These are phyloP conservation scores for Pythium folliculosum DNA, from an alignment of 352 stramenopile species.

Conservation along the genomic window DNA sequence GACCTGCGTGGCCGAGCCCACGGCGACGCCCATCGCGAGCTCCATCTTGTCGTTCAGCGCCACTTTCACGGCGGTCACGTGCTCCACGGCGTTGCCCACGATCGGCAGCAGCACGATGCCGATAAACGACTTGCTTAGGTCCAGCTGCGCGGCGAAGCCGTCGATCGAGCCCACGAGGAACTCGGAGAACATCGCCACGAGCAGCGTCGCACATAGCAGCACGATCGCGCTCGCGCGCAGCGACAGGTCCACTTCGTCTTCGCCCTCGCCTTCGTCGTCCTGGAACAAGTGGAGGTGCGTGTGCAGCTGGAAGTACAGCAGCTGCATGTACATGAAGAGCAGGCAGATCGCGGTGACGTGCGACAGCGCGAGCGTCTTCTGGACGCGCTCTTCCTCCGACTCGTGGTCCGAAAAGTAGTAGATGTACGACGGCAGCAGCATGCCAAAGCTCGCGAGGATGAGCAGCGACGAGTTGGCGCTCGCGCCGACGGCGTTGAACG, in stretches of 20 bases:
- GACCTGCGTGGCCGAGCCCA: constrained; percentile 97
- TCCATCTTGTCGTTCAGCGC: constrained; percentile 99
- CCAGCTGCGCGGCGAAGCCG: constrained; percentile 62
- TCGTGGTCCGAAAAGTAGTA: constrained; percentile 86
- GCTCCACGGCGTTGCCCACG: constrained; percentile 98
- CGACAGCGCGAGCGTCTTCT: constrained; percentile 76
- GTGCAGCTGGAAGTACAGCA: constrained; percentile 96
- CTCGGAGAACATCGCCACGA: constrained; percentile 94
- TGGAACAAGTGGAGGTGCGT: constrained; percentile 95
- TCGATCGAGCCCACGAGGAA: constrained; percentile 89
- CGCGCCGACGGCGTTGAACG: constrained; percentile 92
- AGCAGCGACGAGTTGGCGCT: constrained; percentile 95
- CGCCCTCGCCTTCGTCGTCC: constrained; percentile 39
- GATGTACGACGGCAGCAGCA: constrained; percentile 93
- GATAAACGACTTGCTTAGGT: constrained; percentile 86
- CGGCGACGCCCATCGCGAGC: constrained; percentile 96
- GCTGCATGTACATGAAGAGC: constrained; percentile 93
- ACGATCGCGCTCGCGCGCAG: constrained; percentile 75
- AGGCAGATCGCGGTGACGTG: constrained; percentile 80
- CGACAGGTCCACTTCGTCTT: constrained; percentile 84
- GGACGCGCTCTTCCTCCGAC: constrained; percentile 62
- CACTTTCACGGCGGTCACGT: constrained; percentile 96
- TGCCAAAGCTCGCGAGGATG: constrained; percentile 91
- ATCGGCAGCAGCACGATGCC: constrained; percentile 97
- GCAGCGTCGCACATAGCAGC: constrained; percentile 84